A percentile compares a stretch with the other conserved stretches of the same genome.
phyloP scores from a whole-genome alignment of 352 stramenopile genomes.

The Phytopythium cucurbitacearum region DNA sequence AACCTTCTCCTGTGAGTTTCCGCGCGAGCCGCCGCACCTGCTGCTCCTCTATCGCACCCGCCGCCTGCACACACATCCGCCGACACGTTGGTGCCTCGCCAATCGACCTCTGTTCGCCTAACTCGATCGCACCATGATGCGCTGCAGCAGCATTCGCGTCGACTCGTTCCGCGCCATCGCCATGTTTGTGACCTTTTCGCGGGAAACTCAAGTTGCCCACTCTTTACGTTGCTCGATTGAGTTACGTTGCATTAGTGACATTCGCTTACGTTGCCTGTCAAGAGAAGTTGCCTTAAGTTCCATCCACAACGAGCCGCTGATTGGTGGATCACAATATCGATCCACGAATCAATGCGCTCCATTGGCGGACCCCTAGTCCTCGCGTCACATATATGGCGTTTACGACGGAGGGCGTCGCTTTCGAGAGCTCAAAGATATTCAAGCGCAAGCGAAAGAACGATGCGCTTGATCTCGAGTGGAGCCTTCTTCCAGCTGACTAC shows the following conservation, averaged over 20 bases:
- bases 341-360: too few species aligned
- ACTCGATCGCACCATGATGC: conserved; percentile 45
- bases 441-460: too few species aligned
- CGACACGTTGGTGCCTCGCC: not conserved
- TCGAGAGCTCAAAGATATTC: too few species aligned
- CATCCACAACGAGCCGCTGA: not conserved
- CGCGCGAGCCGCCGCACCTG: conserved; percentile 44
- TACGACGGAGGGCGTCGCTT: too few species aligned
- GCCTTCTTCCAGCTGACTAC: too few species aligned
- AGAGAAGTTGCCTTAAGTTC: too few species aligned
- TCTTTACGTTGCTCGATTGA: not conserved
- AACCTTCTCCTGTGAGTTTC: conserved; percentile 67
- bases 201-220: conserved; percentile 4
- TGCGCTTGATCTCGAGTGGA: too few species aligned
- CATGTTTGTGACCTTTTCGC: conserved; percentile 1
- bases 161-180: conserved; percentile 47
- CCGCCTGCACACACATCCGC: conserved; percentile 26
- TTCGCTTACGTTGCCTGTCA: not conserved
- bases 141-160: conserved; percentile 72
- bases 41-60: conserved; percentile 63
- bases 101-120: not conserved
- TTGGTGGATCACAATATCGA: too few species aligned
- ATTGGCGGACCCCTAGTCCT: too few species aligned
- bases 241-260: not conserved
- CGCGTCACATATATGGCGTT: too few species aligned